Base-by-base conservation (phyloP, 2,329 filamentous ascomycete species). In the Chaetothyriales sp. region DNA sequence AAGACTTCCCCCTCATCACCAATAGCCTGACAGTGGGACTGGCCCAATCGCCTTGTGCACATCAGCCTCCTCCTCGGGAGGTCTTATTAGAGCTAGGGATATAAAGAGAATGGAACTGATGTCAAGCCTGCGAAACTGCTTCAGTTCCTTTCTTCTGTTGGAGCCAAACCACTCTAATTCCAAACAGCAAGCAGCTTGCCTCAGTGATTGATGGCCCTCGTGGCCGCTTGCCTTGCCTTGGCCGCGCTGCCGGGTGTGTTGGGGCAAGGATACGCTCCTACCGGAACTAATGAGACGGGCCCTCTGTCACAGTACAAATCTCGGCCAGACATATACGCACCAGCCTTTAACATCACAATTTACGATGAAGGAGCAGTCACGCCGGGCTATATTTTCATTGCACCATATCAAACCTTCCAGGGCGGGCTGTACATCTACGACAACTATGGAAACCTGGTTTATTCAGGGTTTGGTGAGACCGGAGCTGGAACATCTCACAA, bases 351-450 rank as follows among this genome's bases (percentile, higher is more conserved):
- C 12, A 56, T 68, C 32, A 65, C 51, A 39, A 42, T 66, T 46
- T 56, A 57, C 25, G 50, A 51, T 36, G 55, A 62, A 26, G 10
- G 2, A 15, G 32, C 32, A 15, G 59, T 69, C 44, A 65, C 64
- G 12, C 71, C 72, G 1, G 73, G 73, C 20, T 75, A 74, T 59
- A 70, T 74, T 39, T 75, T 75, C 55, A 62, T 75, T 39, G 69
- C 70, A 2, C 73, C 73, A 1, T 75, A 74, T 54, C 67, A 73
- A 46, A 68, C 70, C 43, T 61, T 69, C 53, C 73, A 73, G 55
- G 67, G 70, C 5, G 73, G 71, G 1, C 70, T 72, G 7, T 73
- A 75, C 57, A 75, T 75, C 20, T 75, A 73, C 57, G 73, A 75
- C 58, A 73, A 70, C 55, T 62, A 64, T 55, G 73, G 73, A 65